Evolutionary conservation across 129 eudicot genomes (phyloP), one percentile per base, ranked within the genome.

Genomic region (Scalesia atractyloides): DNA sequence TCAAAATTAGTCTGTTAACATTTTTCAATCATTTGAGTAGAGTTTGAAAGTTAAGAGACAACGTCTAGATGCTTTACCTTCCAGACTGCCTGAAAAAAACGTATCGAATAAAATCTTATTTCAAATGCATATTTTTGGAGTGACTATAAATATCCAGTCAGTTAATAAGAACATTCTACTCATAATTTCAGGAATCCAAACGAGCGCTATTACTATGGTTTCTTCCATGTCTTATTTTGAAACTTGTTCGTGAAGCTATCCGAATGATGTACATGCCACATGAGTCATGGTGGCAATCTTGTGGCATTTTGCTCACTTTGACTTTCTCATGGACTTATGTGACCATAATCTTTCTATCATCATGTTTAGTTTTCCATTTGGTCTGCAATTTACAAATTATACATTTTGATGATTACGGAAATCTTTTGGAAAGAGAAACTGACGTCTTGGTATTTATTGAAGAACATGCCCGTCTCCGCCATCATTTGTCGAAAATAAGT

Each of bases 381-480:
- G 90, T 89, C 61, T 91, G 97, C 86, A 78, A 68, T 81, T 80
- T 91, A 79, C 97, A 86, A 81, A 76, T 91, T 37, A 88, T 91
- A 79, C 90, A 91, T 80, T 88, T 91, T 62, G 90, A 91, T 43
- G 96, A 91, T 75, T 91, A 86, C 6, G 86, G 79, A 61, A 86
- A 88, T 69, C 79, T 88, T 57, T 70, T 91, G 86, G 96, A 86
- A 81, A 81, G 90, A 81, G 97, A 91, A 77, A 74, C 87, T 14
- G 86, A 85, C 24, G 84, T 84, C 62, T 37, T 82, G 65, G 74
- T 75, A 34, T 78, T 91, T 26, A 83, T 91, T 66, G 92, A 86
- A 69, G 96, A 86, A 74, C 97, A 91, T 78, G 85, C 84, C 3
- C 86, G 92, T 5, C 41, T 91, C 34, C 84, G 96, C 39, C 76